phyloP scores from a whole-genome alignment of 257 asterid species.

The Craterostigma plantagineum region DNA sequence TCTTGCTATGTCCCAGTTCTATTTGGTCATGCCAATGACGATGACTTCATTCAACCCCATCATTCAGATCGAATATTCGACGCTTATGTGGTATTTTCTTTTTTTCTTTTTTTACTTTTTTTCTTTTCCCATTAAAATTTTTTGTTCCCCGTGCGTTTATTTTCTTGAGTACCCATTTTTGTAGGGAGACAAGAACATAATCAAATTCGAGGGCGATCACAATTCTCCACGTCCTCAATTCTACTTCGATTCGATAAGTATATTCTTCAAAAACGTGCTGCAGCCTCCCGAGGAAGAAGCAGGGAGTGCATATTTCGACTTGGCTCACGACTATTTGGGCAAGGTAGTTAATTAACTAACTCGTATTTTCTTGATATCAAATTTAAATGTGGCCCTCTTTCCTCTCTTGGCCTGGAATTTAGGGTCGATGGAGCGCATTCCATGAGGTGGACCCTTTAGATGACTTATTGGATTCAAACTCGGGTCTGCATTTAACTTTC shows the following conservation, averaged over 20 bases:
- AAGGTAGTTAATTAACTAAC: slow-evolving; percentile 30
- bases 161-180: slow-evolving; percentile 1
- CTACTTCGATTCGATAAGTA: slow-evolving; percentile 88
- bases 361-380: background rate
- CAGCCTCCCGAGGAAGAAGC: slow-evolving; percentile 67
- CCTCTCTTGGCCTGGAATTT: slow-evolving; percentile 3
- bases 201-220: slow-evolving; percentile 93
- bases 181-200: slow-evolving; percentile 91
- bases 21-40: slow-evolving; percentile 78
- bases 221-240: slow-evolving; percentile 92
- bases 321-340: slow-evolving; percentile 32
- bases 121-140: background rate
- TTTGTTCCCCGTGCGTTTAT: background rate
- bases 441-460: slow-evolving; percentile 36
- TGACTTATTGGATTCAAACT: slow-evolving; percentile 25
- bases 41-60: slow-evolving; percentile 88
- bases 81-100: slow-evolving; percentile 54
- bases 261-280: slow-evolving; percentile 77
- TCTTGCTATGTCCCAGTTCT: slow-evolving; percentile 77
- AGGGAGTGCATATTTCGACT: slow-evolving; percentile 38
- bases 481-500: slow-evolving; percentile 18
- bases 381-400: background rate
- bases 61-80: slow-evolving; percentile 75
- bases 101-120: slow-evolving; percentile 1
- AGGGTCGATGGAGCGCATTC: slow-evolving; percentile 56